Conservation (phyloP, 192 early-diverging fungal species). For the Funneliformis geosporum region DNA sequence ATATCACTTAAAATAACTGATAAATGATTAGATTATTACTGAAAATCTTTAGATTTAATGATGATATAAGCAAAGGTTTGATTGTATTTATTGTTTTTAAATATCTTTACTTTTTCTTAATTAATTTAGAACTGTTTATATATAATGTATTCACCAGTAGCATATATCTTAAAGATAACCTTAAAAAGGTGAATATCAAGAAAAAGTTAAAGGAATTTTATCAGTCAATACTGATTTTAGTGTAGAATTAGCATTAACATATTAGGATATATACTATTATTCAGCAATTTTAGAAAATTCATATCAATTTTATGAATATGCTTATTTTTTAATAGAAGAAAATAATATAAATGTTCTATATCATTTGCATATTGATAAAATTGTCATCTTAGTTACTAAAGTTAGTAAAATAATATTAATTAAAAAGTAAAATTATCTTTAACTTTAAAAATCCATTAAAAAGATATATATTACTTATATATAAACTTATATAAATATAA, state of each 20-base stretch:
- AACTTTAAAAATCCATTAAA: too few relatives aligned
- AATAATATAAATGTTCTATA: not conserved
- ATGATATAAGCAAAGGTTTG: not conserved
- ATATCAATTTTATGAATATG: not conserved
- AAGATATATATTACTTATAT: too few relatives aligned
- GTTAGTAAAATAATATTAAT: too few relatives aligned
- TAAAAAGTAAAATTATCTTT: too few relatives aligned
- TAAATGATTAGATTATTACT: not conserved
- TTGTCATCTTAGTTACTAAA: too few relatives aligned
- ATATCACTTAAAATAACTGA: not conserved
- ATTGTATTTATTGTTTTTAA: too few relatives aligned
- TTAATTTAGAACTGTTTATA: not conserved
- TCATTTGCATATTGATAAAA: not conserved
- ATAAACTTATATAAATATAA: too few relatives aligned
- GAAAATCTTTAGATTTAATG: not conserved
- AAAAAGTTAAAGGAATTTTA: not conserved
- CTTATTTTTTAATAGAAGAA: not conserved
- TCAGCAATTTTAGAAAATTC: not conserved
- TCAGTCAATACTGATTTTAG: not conserved
- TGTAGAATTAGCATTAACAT: not conserved
- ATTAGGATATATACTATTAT: too few relatives aligned
- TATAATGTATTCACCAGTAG: not conserved
- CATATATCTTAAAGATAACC: not conserved
- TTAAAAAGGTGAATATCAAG: not conserved
- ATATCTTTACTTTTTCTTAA: too few relatives aligned